Conservation (phyloP, 495 filamentous ascomycete species). For the Emericellopsis terricola region DNA sequence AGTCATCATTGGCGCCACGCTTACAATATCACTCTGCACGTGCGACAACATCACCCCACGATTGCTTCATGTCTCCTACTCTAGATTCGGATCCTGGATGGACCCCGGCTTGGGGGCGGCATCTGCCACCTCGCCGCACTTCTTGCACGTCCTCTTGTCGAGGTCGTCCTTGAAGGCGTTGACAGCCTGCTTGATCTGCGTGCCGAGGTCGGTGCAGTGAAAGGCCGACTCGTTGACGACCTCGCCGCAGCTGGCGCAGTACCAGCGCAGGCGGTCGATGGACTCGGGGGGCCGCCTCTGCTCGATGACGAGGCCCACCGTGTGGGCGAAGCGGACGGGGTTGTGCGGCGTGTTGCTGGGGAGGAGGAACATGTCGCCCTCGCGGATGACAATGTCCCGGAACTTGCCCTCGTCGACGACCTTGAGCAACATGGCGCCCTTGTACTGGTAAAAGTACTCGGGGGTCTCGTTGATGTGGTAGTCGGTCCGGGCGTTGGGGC, state of each 20-base stretch:
- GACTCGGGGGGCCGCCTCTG: constrained; percentile 52
- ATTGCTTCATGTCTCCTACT: constrained; percentile 6
- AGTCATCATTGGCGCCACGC: background rate
- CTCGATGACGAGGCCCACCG: constrained; percentile 75
- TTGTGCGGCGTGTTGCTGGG: constrained; percentile 83
- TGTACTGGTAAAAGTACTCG: constrained; percentile 97
- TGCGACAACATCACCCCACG: constrained; percentile 2
- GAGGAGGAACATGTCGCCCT: constrained; percentile 89
- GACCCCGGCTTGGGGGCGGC: constrained; percentile 28
- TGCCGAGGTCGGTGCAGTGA: constrained; percentile 83
- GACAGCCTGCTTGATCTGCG: constrained; percentile 89
- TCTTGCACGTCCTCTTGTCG: constrained; percentile 55
- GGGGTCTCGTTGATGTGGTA: constrained; percentile 96
- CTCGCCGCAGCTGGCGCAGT: constrained; percentile 49
- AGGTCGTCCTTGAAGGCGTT: constrained; percentile 58
- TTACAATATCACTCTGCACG: background rate
- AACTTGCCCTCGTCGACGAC: constrained; percentile 57
- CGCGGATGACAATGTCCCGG: constrained; percentile 70
- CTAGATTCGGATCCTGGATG: constrained; percentile 32
- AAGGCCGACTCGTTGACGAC: constrained; percentile 78
- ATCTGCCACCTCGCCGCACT: constrained; percentile 57
- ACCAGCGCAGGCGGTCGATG: constrained; percentile 80
- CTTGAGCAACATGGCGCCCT: constrained; percentile 82
- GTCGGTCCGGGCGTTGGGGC: constrained; percentile 89
- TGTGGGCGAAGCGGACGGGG: constrained; percentile 44